A percentile compares a stretch with the other conserved stretches of the same genome.
Evolutionary conservation across 1,139 yeast genomes (phyloP).

Genomic region (Saccharomyces hybrid): DNA sequence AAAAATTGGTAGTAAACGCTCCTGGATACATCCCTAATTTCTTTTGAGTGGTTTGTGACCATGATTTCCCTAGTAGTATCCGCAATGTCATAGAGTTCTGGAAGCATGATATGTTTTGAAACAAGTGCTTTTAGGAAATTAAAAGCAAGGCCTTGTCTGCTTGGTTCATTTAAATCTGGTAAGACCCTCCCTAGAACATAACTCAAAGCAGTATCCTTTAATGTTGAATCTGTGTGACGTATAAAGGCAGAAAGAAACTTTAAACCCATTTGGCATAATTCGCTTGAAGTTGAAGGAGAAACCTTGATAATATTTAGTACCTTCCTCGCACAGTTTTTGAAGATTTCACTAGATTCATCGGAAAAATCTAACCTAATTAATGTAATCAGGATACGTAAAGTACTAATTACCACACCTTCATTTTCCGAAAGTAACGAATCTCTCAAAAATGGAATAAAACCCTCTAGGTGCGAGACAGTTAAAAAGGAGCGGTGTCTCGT

Average conservation of each 20-base stretch:
- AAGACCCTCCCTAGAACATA: conserved; percentile 67
- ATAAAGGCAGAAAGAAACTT: conserved; percentile 67
- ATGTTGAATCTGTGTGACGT: conserved; percentile 56
- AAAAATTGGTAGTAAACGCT: conserved; percentile 76
- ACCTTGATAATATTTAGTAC: conserved; percentile 63
- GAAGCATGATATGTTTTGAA: conserved; percentile 63
- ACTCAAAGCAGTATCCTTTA: conserved; percentile 68
- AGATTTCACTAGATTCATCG: conserved; percentile 44
- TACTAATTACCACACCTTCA: conserved; percentile 66
- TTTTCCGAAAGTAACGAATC: conserved; percentile 52
- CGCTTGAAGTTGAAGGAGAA: conserved; percentile 70
- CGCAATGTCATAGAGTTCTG: conserved; percentile 87
- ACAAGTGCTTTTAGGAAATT: conserved; percentile 72
- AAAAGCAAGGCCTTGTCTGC: conserved; percentile 81
- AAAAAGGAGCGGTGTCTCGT: conserved; percentile 51
- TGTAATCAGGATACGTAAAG: conserved; percentile 56
- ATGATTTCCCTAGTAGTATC: conserved; percentile 73
- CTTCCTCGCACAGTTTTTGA: conserved; percentile 53
- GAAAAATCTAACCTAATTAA: conserved; percentile 58
- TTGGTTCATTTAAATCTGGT: conserved; percentile 90
- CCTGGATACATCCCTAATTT: conserved; percentile 80
- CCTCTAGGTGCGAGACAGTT: conserved; percentile 53
- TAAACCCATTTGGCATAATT: conserved; percentile 74
- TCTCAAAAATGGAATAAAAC: conserved; percentile 68
- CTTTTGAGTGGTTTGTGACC: conserved; percentile 83